A percentile compares a stretch with the other conserved stretches of the same genome.
These are phyloP conservation scores for Aspergillus vadensis DNA, from an alignment of 2,329 filamentous ascomycete species.

Conservation along the genomic window DNA sequence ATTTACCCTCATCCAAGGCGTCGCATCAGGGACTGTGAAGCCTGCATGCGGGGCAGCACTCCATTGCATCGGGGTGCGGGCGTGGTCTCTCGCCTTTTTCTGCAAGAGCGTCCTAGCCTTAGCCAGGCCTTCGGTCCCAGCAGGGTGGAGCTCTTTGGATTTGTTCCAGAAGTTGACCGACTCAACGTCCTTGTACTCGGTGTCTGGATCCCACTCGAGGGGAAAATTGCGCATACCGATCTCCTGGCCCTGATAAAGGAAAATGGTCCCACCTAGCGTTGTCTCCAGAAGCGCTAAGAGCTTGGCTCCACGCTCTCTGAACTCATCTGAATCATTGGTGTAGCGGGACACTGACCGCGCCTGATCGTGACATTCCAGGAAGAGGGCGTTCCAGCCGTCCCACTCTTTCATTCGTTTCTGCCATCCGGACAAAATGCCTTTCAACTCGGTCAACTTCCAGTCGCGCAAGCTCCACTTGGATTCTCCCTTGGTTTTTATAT, in stretches of 20 bases:
- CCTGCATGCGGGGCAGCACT: slow-evolving; percentile 60
- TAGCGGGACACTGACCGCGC: slow-evolving; percentile 60
- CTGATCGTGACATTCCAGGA: slow-evolving; percentile 68
- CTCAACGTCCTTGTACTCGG: slow-evolving; percentile 70
- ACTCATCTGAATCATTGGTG: slow-evolving; percentile 47
- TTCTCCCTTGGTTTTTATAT: no score
- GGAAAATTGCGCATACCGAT: slow-evolving; percentile 68
- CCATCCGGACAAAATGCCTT: slow-evolving; percentile 25
- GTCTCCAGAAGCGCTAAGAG: slow-evolving; percentile 60
- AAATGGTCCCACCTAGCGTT: slow-evolving; percentile 62
- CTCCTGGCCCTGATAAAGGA: slow-evolving; percentile 69
- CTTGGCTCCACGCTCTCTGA: slow-evolving; percentile 56
- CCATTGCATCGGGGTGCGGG: slow-evolving; percentile 73
- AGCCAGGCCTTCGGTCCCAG: neutral
- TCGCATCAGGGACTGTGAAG: slow-evolving; percentile 57
- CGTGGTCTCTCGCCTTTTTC: slow-evolving; percentile 66
- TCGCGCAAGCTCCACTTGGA: slow-evolving; percentile 54
- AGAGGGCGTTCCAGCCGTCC: slow-evolving; percentile 65
- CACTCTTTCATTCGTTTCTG: slow-evolving; percentile 38
- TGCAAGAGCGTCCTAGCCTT: slow-evolving; percentile 54
- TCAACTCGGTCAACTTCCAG: slow-evolving; percentile 55
- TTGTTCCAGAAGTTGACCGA: slow-evolving; percentile 53
- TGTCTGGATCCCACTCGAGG: slow-evolving; percentile 57
- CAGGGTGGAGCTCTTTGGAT: no score
- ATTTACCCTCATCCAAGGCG: slow-evolving; percentile 67